Evolutionary conservation across 169 alveolate genomes (phyloP), one percentile per base, ranked within the genome.

Genomic region (Perkinsus chesapeaki): DNA sequence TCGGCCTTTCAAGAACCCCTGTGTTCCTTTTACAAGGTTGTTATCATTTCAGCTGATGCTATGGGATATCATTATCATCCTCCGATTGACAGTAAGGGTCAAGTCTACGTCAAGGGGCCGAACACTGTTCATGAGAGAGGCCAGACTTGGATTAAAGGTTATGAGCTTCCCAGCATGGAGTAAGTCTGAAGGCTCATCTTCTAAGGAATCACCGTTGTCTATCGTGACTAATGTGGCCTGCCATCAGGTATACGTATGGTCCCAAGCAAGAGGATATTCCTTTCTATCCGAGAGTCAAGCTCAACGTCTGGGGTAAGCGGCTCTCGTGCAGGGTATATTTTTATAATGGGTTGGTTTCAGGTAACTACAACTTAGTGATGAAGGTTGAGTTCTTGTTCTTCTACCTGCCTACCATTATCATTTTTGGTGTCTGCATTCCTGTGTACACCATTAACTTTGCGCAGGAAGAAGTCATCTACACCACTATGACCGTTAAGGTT

Each of bases 401-500:
- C 96, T 97, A 97, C 97, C 94, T 96, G 7, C 98, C 98, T 39
- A 96, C 98, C n/a, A 95, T 97, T 94, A 97, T 97, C 93, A 96
- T 96, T 92, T 93, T 96, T 93, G 82, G 82, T 60, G 31, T 60
- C 27, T 60, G 82, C 91, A 95, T 97, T 39, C 98, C 98, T n/a
- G 95, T 97, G 92, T 96, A 95, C 93, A 96, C 98, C 34, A 96
- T 97, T 97, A 94, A 96, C 93, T 97, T 96, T 94, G 96, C 96
- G 97, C 91, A 93, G 93, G 98, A 97, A 95, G 98, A 97, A 92
- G 96, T 97, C 19, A 96, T 97, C 34, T 96, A 96, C 94, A 96
- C 98, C 48, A 95, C 98, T 3, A 97, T 97, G 98, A 97, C 98
- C 19, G 98, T 97, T 27, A 97, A 97, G 92, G 98, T 96, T 91